Base-by-base conservation (phyloP, 2,329 filamentous ascomycete genomes). In the Diplodia scrobiculata region DNA sequence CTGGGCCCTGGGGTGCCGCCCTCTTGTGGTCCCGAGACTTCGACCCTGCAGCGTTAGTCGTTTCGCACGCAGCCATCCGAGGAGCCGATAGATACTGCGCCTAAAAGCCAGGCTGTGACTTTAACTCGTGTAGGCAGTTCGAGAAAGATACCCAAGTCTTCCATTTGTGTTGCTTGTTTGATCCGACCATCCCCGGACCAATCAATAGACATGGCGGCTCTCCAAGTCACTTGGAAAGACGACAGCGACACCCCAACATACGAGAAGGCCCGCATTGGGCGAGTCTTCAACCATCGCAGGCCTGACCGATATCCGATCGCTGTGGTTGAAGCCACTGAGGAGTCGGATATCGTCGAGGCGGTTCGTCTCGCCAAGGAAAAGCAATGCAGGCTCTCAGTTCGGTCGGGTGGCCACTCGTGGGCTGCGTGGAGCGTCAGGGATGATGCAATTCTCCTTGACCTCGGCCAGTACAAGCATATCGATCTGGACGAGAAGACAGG, bases 331-430 rank as follows among this genome's bases (percentile, higher is more conserved):
- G 79, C 79, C 13, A 77, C 72, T 0, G 68, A 68, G 1, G 70
- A 73, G 10, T 64, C 72, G 3, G 77, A 70, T 50, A 54, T 68
- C n/a, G 53, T 63, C n/a, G 34, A 67, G 14, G 62, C 65, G 14
- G 77, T 82, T 1, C 68, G 72, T 29, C 71, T 83, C 6, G 81
- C 81, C 1, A 73, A 68, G 1, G 60, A 75, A 32, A 63, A 71
- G 7, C 69, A 73, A 6, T 76, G 72, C 67, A 76, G 79, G 2
- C 73, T 84, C 1, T 81, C 81, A 1, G 76, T 84, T 3, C 77
- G 82, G 3, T 81, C 80, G 6, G 82, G 83, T 5, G 82, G 83
- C 0, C 82, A 84, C 67, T 78, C 74, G 67, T 83, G 80, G 79
- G 80, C 82, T 0, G 81, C 78, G 0, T 84, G 82, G 81, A 82